These are phyloP conservation scores for Albifimbria verrucaria DNA, from an alignment of 2,329 filamentous ascomycete species.

Conservation along the genomic window DNA sequence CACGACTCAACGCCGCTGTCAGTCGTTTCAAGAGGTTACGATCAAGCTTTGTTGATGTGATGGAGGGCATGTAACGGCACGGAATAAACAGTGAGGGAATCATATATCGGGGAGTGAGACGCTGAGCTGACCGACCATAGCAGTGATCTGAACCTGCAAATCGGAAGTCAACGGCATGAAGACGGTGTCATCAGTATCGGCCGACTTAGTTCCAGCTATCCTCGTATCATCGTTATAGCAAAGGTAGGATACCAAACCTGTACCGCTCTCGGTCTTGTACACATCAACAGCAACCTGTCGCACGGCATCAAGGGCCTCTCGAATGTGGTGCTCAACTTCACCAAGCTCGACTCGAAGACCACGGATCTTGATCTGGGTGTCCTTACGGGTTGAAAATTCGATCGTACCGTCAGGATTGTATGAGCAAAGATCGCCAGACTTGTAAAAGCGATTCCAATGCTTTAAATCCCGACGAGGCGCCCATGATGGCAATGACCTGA, in stretches of 20 bases:
- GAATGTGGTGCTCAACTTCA: conserved; percentile 11
- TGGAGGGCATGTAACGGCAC: conserved; percentile 9
- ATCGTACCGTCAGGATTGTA: conserved; percentile 12
- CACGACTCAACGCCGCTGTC: background rate
- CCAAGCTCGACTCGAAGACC: conserved; percentile 15
- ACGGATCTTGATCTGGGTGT: conserved; percentile 15
- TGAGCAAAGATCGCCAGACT: conserved; percentile 13
- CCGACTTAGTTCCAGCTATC: too few relatives aligned
- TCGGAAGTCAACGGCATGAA: background rate
- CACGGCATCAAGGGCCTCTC: background rate
- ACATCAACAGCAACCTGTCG: background rate
- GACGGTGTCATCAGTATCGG: background rate
- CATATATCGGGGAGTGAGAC: conserved; percentile 12
- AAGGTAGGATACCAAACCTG: background rate
- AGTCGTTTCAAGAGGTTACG: conserved; percentile 6
- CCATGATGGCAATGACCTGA: background rate
- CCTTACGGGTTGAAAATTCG: conserved; percentile 8
- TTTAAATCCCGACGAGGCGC: background rate
- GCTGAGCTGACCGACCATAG: background rate
- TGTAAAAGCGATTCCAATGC: conserved; percentile 9
- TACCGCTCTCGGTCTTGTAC: background rate
- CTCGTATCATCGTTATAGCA: background rate
- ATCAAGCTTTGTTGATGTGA: conserved; percentile 13
- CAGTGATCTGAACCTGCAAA: background rate
- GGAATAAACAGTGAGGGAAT: conserved; percentile 11